Evolutionary conservation across 169 alveolate genomes (phyloP).

Genomic region (Cryptosporidium bovis): DNA sequence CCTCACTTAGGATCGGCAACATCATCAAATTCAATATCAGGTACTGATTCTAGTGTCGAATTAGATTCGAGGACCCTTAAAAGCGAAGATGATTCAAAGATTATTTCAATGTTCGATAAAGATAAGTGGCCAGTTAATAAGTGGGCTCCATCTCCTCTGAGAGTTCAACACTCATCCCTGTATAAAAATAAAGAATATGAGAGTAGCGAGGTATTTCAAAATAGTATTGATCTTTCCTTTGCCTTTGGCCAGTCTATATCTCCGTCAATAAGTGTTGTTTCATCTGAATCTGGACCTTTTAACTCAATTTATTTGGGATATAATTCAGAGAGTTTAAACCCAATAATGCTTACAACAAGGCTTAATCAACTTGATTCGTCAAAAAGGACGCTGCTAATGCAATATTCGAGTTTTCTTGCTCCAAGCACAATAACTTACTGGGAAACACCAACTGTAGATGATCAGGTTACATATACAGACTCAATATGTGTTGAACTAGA

Average conservation of each 20-base stretch:
- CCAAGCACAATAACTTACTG: conserved; percentile 59
- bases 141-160: conserved; percentile 74
- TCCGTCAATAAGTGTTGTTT: conserved; percentile 12
- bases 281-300: conserved; percentile 58
- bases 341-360: conserved; percentile 52
- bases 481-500: conserved; percentile 72
- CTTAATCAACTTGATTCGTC: conserved; percentile 15
- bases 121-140: conserved; percentile 72
- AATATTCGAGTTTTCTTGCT: conserved; percentile 43
- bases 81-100: conserved; percentile 18
- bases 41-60: background rate
- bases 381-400: conserved; percentile 46
- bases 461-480: conserved; percentile 29
- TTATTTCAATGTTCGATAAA: conserved; percentile 30
- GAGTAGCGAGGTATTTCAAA: conserved; percentile 25
- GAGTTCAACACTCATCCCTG: conserved; percentile 60
- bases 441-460: conserved; percentile 65
- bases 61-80: background rate
- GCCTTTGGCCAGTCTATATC: conserved; percentile 71
- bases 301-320: conserved; percentile 58
- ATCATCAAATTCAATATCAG: background rate
- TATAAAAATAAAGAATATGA: conserved; percentile 1
- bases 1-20: background rate
- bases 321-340: conserved; percentile 49
- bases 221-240: conserved; percentile 61